phyloP scores from a whole-genome alignment of 148 eudicot species.

The Pouteria glomerata region DNA sequence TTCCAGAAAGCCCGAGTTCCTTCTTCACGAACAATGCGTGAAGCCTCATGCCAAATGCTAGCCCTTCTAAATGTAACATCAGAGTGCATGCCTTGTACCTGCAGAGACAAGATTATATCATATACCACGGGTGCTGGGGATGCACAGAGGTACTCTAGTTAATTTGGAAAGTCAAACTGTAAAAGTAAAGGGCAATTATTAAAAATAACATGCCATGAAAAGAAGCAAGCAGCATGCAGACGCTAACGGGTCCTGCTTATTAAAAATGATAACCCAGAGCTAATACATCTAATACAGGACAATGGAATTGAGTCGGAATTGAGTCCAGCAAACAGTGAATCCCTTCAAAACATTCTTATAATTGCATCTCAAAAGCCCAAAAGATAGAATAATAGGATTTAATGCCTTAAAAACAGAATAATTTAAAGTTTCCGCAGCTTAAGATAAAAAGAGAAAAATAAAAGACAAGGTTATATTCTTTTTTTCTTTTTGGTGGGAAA shows the following conservation, averaged over 20 bases:
- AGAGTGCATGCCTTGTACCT: conserved; percentile 97
- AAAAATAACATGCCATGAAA: background rate
- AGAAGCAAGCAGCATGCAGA: background rate
- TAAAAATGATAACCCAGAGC: background rate
- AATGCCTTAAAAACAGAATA: too few relatives aligned
- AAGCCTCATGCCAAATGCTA: conserved; percentile 74
- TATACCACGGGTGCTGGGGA: background rate
- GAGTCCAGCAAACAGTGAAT: too few relatives aligned
- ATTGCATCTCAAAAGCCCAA: too few relatives aligned
- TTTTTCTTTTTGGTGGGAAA: too few relatives aligned
- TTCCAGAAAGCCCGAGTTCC: conserved; percentile 94
- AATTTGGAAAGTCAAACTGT: background rate
- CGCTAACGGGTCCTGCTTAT: background rate
- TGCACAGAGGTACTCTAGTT: background rate
- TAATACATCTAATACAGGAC: too few relatives aligned
- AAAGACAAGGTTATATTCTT: too few relatives aligned
- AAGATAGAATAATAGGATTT: too few relatives aligned
- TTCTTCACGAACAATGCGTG: conserved; percentile 76
- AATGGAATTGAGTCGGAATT: too few relatives aligned
- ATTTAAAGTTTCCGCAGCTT: too few relatives aligned
- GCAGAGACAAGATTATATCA: conserved; percentile 15
- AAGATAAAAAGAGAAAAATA: too few relatives aligned
- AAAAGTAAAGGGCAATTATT: too few relatives aligned
- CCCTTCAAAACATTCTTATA: too few relatives aligned
- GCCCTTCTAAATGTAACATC: conserved; percentile 68